These are phyloP conservation scores for Asterella californica DNA, from an alignment of 225 moss, liverwort and hornwort genomes.

Conservation along the genomic window DNA sequence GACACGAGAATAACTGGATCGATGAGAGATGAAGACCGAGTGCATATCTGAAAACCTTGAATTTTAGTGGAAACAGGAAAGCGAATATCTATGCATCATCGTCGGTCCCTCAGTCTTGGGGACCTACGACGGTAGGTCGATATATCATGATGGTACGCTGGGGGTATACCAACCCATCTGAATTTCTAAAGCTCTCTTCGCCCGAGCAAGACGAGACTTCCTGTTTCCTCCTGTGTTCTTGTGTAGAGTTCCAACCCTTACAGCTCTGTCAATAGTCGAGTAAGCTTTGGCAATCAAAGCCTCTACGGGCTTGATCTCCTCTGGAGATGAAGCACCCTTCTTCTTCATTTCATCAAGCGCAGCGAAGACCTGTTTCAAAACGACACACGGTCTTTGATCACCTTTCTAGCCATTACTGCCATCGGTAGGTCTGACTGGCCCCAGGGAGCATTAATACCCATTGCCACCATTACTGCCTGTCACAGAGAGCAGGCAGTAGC, in stretches of 20 bases:
- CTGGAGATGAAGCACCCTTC: conserved; percentile 61
- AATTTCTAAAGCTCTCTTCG: conserved; percentile 80
- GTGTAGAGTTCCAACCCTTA: conserved; percentile 87
- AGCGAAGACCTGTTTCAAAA: conserved; percentile 60
- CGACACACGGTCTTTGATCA: background rate
- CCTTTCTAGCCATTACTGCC: background rate
- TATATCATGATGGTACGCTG: conserved; percentile 45
- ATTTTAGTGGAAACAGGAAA: conserved; percentile 3
- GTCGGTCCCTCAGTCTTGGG: too few species aligned
- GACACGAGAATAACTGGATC: background rate
- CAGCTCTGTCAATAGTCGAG: conserved; percentile 83
- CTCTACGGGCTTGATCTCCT: conserved; percentile 81
- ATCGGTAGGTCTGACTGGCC: too few species aligned
- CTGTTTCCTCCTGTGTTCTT: conserved; percentile 96
- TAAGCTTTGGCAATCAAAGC: conserved; percentile 74
- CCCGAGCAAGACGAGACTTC: conserved; percentile 92
- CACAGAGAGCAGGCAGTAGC: too few species aligned
- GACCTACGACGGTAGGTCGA: too few species aligned
- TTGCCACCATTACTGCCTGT: too few species aligned
- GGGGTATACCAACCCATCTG: conserved; percentile 83
- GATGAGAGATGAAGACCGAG: background rate
- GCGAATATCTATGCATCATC: background rate
- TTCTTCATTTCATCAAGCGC: conserved; percentile 91
- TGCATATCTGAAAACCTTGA: background rate
- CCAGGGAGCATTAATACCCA: too few species aligned